Evolutionary conservation across 2,329 filamentous ascomycete species (phyloP).

Genomic region (Pseudogymnoascus sp.): DNA sequence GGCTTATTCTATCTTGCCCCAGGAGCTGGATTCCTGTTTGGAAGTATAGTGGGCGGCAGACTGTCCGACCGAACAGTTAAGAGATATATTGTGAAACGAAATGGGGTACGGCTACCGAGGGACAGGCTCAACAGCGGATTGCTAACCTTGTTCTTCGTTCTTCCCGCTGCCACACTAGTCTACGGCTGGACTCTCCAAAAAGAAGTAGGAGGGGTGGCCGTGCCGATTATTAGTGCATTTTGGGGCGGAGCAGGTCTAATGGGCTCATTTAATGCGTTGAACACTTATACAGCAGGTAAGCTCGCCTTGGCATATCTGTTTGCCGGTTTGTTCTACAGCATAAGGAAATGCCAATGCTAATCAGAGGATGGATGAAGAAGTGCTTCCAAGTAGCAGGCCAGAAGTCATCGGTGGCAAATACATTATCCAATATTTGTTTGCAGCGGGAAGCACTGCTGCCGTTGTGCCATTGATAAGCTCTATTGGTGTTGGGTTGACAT

Average conservation of each 20-base stretch:
- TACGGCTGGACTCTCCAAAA: conserved; percentile 35
- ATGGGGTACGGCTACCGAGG: conserved; percentile 28
- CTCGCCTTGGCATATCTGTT: not conserved
- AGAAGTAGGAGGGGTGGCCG: conserved; percentile 30
- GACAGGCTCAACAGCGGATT: conserved; percentile 32
- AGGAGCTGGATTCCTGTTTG: conserved; percentile 57
- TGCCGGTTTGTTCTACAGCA: not conserved
- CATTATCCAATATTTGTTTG: conserved; percentile 29
- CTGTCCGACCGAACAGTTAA: conserved; percentile 38
- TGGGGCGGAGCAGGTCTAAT: conserved; percentile 33
- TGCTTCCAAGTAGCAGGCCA: conserved; percentile 22
- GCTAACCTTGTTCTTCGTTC: conserved; percentile 27
- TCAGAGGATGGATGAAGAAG: conserved; percentile 20
- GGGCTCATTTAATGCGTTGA: conserved; percentile 35
- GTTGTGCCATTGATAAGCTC: conserved; percentile 28
- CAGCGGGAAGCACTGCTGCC: conserved; percentile 24
- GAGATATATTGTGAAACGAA: conserved; percentile 35
- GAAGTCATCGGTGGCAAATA: conserved; percentile 31
- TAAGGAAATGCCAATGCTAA: not conserved
- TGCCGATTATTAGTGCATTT: conserved; percentile 33
- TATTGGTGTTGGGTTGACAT: conserved; percentile 26
- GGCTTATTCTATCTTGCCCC: conserved; percentile 66
- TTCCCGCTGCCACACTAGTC: conserved; percentile 30
- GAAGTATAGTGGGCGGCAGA: conserved; percentile 58
- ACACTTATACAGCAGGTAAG: conserved; percentile 37